These are phyloP conservation scores for Aegilops bicornis DNA, from an alignment of 176 grass and related monocot species.

Conservation along the genomic window DNA sequence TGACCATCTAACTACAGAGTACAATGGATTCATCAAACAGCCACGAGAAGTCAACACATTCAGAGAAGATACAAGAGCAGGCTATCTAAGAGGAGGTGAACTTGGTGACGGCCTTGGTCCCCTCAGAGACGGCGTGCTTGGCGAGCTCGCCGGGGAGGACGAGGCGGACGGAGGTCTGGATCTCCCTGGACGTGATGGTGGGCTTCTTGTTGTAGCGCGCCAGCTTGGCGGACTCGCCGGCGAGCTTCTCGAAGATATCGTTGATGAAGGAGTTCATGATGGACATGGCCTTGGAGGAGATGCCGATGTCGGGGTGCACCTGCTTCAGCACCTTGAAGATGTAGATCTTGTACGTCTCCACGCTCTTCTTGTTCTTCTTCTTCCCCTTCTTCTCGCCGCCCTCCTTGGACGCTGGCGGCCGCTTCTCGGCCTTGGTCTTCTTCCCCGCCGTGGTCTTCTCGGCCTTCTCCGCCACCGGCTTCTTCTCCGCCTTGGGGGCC, in stretches of 20 bases:
- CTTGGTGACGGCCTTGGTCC: constrained; percentile 64
- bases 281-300: constrained; percentile 80
- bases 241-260: constrained; percentile 87
- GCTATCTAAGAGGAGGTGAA: constrained; percentile 39
- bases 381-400: not conserved
- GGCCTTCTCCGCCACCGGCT: too few relatives aligned
- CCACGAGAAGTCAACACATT: too few relatives aligned
- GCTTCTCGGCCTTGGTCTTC: too few relatives aligned
- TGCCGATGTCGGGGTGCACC: constrained; percentile 74
- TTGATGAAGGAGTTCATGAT: constrained; percentile 97
- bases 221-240: constrained; percentile 45
- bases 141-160: constrained; percentile 64
- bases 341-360: constrained; percentile 84
- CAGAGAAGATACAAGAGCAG: too few relatives aligned
- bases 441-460: too few relatives aligned
- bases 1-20: too few relatives aligned
- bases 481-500: too few relatives aligned
- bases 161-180: constrained; percentile 65
- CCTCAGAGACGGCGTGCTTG: constrained; percentile 62
- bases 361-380: constrained; percentile 28
- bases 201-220: constrained; percentile 65
- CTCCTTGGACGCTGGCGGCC: too few relatives aligned
- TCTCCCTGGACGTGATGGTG: constrained; percentile 57
- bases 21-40: too few relatives aligned
- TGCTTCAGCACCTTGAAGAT: constrained; percentile 85